Base-by-base conservation (phyloP, 164 flowering plant species). In the Stephania yunnanensis region DNA sequence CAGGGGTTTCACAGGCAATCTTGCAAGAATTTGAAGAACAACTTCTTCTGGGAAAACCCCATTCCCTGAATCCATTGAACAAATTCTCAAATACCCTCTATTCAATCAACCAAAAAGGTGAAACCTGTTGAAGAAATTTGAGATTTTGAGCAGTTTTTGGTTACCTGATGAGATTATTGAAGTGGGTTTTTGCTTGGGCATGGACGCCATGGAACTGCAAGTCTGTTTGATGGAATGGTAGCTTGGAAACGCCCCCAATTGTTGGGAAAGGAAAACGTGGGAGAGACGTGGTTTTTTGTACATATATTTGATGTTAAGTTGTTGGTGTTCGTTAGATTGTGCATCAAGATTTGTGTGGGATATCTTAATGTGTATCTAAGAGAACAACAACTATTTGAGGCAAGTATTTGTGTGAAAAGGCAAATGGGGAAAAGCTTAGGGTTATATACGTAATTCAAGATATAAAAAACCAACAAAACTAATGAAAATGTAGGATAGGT, bases 1-100 rank as follows among this genome's bases (percentile, higher is more conserved):
- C 7, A 94, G 85, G n/a, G 90, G 87, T 83, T 91, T 92, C 4
- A 90, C 75, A 2, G 98, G 97, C 72, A 94, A 81, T 77, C 95
- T 86, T 1, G 91, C 84, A 17, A 94, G 91, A 77, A 94, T 89
- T 53, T 87, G 92, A 74, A 88, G 75, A 70, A 92, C 65, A 61
- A 94, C 87, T 75, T 91, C 95, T 72, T 90, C 94, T 1, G 97
- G 96, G 79, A 92, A 90, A 70, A 78, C 20, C 80, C 85, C 89
- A 82, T 65, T 76, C 72, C 69, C 70, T 42, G 69, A 70, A 78
- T 75, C 53, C 12, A 53, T 52, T 12, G 73, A 55, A 83, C 73
- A 80, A 86, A 83, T 81, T 36, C 42, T 36, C 42, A 36, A 36
- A 36, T 36, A 36, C 42, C 42, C 42, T 0, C 3, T 4, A 36